phyloP scores from a whole-genome alignment of 495 filamentous ascomycete species.

The Podospora conica region DNA sequence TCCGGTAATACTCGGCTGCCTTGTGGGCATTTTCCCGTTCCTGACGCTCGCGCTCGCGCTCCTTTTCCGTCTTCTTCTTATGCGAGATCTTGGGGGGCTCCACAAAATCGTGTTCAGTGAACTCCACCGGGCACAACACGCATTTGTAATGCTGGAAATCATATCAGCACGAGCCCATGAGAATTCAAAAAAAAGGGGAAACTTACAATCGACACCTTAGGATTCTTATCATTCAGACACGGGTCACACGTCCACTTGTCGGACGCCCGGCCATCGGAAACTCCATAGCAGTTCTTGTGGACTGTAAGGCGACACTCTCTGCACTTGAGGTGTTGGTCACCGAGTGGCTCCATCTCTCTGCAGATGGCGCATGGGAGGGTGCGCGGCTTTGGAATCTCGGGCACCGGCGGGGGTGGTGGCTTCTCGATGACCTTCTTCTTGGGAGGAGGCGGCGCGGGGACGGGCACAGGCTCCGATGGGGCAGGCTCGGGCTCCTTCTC shows the following conservation, averaged over 20 bases:
- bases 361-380: constrained; percentile 83
- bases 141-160: constrained; percentile 71
- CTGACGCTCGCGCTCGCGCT: constrained; percentile 77
- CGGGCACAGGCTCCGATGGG: constrained; percentile 28
- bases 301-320: constrained; percentile 84
- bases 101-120: constrained; percentile 72
- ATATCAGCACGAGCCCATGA: constrained; percentile 22
- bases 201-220: constrained; percentile 75
- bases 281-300: constrained; percentile 89
- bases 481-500: constrained; percentile 45
- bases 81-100: constrained; percentile 76
- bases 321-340: constrained; percentile 70
- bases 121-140: constrained; percentile 75
- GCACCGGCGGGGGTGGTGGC: constrained; percentile 47
- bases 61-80: constrained; percentile 84
- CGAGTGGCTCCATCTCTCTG: constrained; percentile 59
- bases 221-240: constrained; percentile 87
- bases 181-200: background rate
- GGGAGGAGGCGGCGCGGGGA: constrained; percentile 21
- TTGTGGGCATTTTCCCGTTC: constrained; percentile 74
- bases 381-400: constrained; percentile 70
- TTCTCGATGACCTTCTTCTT: constrained; percentile 60
- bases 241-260: constrained; percentile 93
- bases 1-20: constrained; percentile 69
- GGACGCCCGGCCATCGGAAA: constrained; percentile 59